A percentile compares a stretch with the other conserved stretches of the same genome.
Conservation (phyloP, 2,329 filamentous ascomycete species). For the Monosporascus sp. region DNA sequence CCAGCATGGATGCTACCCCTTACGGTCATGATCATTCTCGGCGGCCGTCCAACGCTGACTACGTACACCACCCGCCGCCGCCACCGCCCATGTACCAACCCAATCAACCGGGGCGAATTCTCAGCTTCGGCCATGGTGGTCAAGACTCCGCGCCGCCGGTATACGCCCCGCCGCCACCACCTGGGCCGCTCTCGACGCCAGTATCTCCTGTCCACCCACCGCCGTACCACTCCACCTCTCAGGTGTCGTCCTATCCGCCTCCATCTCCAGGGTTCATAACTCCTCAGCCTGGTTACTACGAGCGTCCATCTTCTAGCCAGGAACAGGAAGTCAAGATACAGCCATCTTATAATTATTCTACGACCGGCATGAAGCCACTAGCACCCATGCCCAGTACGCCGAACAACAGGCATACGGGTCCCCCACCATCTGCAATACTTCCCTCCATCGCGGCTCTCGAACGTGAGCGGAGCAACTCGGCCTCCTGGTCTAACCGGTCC, state of each 20-base stretch:
- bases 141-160: constrained; percentile 20
- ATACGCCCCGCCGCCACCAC: constrained; percentile 17
- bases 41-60: constrained; percentile 24
- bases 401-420: neutral
- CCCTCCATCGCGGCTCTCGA: neutral
- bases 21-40: constrained; percentile 19
- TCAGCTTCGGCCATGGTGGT: constrained; percentile 21
- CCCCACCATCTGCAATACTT: neutral
- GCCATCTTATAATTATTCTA: constrained; percentile 12
- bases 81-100: constrained; percentile 22
- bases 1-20: constrained; percentile 23
- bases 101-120: constrained; percentile 15
- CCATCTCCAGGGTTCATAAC: constrained; percentile 12
- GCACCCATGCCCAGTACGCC: neutral
- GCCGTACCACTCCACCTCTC: neutral
- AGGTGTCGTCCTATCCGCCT: constrained; percentile 7
- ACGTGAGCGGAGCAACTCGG: neutral
- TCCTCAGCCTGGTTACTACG: constrained; percentile 12
- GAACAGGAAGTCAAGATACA: constrained; percentile 18
- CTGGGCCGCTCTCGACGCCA: constrained; percentile 20
- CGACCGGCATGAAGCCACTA: neutral
- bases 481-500: neutral
- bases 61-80: constrained; percentile 15
- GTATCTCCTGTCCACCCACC: constrained; percentile 21
- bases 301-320: constrained; percentile 15